Evolutionary conservation across 2,329 filamentous ascomycete species (phyloP), one percentile per base, ranked within the genome.

Genomic region (Aspergillus glaucus): DNA sequence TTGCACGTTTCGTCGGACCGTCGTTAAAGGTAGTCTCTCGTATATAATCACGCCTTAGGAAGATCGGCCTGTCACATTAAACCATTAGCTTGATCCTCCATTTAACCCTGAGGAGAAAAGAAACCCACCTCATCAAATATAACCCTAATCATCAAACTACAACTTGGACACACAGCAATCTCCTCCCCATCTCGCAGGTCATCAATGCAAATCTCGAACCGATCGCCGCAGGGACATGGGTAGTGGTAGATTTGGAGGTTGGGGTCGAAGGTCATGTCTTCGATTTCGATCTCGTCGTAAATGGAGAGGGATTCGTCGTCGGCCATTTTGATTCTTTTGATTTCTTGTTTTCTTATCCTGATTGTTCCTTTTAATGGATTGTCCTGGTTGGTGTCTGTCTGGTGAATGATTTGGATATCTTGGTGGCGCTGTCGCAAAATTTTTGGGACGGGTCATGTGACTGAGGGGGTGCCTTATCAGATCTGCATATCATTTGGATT

Each of bases 281-380:
- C 92, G 75, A 97, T 96, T 69, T 97, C 92, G 71, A 97, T 92
- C 72, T 96, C 92, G 65, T 97, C 92, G 76, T 96, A 97, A 67
- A 95, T 88, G 58, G 86, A 83, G 49, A 86, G 70, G 46, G 81
- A 77, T 15, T 15, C 15, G 55, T 85, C 64, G 65, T 84, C 82
- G 32, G 82, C 77, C 81, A 84, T 85, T 49, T 57, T 73, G 48
- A 40, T 26, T 41, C 26, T 7, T 46, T 45, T 50, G 42, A 19
- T 44, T 14, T 45, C 8, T 45, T 30, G 8, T 30, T 34, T 4
- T 42, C 26, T 45, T 19, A 10, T 22, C n/a, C 21, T 19, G 17
- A 14, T 10, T 21, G 17, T 24, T 42, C 2, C 5, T 17, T 19
- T 17, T 8, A n/a, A 37, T 1, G 3, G 2, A 1, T 7, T n/a